A percentile compares a stretch with the other conserved stretches of the same genome.
Conservation (phyloP, 2,329 filamentous ascomycete genomes). For the Ophiostoma himal-ulmi region DNA sequence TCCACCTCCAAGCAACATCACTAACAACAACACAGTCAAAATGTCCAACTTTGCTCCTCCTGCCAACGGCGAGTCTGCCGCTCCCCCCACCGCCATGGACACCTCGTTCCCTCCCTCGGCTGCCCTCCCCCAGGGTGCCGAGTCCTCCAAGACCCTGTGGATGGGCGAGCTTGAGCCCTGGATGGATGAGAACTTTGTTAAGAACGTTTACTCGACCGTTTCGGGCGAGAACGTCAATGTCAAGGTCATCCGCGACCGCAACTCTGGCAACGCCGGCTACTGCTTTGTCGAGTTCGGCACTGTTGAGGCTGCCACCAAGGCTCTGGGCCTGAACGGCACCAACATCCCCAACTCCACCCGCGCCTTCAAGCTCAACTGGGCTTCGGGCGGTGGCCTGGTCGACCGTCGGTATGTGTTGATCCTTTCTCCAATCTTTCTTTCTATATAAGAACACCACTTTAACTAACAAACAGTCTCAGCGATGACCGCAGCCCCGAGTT, state of each 20-base stretch:
- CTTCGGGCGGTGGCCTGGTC: conserved; percentile 88
- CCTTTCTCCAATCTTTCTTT: not conserved
- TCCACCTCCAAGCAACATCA: not conserved
- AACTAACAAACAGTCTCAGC: conserved; percentile 39
- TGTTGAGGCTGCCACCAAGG: conserved; percentile 82
- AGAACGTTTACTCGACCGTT: conserved; percentile 80
- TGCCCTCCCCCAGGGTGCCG: conserved; percentile 32
- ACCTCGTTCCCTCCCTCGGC: conserved; percentile 26
- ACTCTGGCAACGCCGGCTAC: conserved; percentile 96
- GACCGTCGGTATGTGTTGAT: conserved; percentile 69
- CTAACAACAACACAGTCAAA: conserved; percentile 3
- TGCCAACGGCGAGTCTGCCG: conserved; percentile 27
- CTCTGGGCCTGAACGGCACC: conserved; percentile 80
- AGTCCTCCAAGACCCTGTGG: conserved; percentile 58
- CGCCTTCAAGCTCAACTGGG: conserved; percentile 99
- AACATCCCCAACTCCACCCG: conserved; percentile 90
- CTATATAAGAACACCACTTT: not conserved
- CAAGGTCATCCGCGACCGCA: conserved; percentile 99
- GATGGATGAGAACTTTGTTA: conserved; percentile 99
- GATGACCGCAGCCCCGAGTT: conserved; percentile 95
- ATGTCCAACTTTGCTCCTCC: conserved; percentile 27
- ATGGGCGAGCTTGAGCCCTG: conserved; percentile 99
- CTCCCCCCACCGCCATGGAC: conserved; percentile 29
- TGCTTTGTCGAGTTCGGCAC: conserved; percentile 93
- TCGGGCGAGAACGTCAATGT: conserved; percentile 94